Conservation (phyloP, 306 rosid species). For the Cyclanthera cordifolia region DNA sequence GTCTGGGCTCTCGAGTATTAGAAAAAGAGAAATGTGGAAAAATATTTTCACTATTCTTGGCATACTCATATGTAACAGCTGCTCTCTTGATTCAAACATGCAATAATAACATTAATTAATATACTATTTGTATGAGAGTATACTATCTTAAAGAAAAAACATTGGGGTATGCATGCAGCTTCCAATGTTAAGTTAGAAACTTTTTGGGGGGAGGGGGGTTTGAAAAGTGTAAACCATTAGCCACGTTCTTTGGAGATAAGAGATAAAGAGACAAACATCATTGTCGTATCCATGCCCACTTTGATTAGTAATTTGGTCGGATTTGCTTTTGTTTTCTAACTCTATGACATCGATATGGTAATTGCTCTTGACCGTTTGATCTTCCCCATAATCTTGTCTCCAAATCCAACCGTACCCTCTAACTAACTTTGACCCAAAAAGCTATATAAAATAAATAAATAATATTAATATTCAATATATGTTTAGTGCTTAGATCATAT, state of each 20-base stretch:
- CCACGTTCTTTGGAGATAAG: not conserved
- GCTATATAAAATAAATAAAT: too few relatives aligned
- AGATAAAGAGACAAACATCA: not conserved
- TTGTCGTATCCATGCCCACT: not conserved
- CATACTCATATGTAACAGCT: too few relatives aligned
- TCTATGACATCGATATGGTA: not conserved
- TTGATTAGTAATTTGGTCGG: not conserved
- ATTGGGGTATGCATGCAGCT: too few relatives aligned
- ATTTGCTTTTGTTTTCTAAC: not conserved
- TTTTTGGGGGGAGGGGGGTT: not conserved
- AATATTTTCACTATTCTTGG: too few relatives aligned
- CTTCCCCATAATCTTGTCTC: slow-evolving; percentile 2
- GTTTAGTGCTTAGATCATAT: not conserved
- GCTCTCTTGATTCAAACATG: too few relatives aligned
- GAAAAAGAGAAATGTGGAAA: too few relatives aligned
- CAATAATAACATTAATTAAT: too few relatives aligned
- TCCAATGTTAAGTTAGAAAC: not conserved
- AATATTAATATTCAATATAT: not conserved
- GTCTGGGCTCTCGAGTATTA: too few relatives aligned
- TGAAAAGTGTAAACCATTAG: not conserved
- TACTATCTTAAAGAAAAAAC: too few relatives aligned
- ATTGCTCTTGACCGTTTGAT: not conserved
- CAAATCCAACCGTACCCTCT: not conserved
- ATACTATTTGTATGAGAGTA: too few relatives aligned
- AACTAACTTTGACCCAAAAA: not conserved